Evolutionary conservation across 2,329 filamentous ascomycete species (phyloP).

Genomic region (Endocalyx cinctus): DNA sequence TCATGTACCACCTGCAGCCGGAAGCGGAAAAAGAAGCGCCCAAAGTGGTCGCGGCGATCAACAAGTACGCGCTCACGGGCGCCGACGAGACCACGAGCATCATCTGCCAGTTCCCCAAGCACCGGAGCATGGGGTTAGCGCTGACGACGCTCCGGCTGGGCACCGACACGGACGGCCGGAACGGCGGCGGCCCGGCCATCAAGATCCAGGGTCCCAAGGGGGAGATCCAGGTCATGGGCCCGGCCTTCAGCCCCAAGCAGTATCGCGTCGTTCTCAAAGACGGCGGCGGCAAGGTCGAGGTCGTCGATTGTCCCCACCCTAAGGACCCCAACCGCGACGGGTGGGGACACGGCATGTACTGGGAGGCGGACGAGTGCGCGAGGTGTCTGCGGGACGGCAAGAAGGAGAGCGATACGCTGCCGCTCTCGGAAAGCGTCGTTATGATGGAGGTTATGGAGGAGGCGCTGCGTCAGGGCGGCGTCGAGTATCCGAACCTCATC

Average conservation of each 20-base stretch:
- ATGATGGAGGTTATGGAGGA: slow-evolving; percentile 74
- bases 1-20: slow-evolving; percentile 75
- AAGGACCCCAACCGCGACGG: slow-evolving; percentile 40
- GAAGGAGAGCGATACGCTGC: slow-evolving; percentile 67
- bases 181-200: slow-evolving; percentile 60
- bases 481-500: slow-evolving; percentile 52
- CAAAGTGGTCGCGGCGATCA: slow-evolving; percentile 62
- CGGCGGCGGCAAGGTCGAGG: slow-evolving; percentile 41
- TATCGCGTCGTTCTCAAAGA: slow-evolving; percentile 59
- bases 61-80: slow-evolving; percentile 69
- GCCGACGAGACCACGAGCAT: slow-evolving; percentile 76
- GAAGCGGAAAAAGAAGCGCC: slow-evolving; percentile 64
- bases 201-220: slow-evolving; percentile 77
- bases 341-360: slow-evolving; percentile 80
- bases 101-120: slow-evolving; percentile 67
- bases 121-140: slow-evolving; percentile 67
- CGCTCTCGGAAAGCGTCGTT: slow-evolving; percentile 70
- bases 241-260: slow-evolving; percentile 63
- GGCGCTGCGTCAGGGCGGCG: slow-evolving; percentile 47
- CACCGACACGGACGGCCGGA: slow-evolving; percentile 57
- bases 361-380: slow-evolving; percentile 78
- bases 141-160: slow-evolving; percentile 60
- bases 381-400: slow-evolving; percentile 71
- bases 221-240: slow-evolving; percentile 75
- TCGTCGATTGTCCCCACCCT: slow-evolving; percentile 51